Base-by-base conservation (phyloP, 768 basidiomycete genomes). In the Hysterangium stoloniferum region DNA sequence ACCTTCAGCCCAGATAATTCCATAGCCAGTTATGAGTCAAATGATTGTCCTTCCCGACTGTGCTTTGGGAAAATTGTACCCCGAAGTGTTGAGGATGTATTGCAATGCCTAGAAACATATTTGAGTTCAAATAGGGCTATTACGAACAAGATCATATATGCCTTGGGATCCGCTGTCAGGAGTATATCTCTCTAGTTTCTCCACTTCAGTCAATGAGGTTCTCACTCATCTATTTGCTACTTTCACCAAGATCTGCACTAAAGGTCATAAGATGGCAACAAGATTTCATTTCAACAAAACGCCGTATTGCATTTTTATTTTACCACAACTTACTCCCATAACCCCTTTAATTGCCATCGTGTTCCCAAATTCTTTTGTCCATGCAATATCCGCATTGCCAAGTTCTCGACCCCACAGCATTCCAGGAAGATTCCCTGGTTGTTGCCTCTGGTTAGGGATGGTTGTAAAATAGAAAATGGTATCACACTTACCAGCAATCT, bases 1-100 rank as follows among this genome's bases (percentile, higher is more conserved):
- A 72, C 77, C 73, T 58, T 79, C 75, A 25, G 77, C 76, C 75
- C 74, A 78, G 8, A 74, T 64, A 29, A 79, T 63, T 4, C 78
- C 77, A 15, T 72, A 68, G 29, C 77, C 78, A 62, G 74, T 74
- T 20, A 76, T 54, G 27, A 78, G 65, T 2, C 74, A 66, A 31
- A 72, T 75, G 33, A 76, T 69, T 53, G 75, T 71, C 28, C 71
- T 36, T 25, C 5, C 22, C 13, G 20, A 9, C 37, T 24, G 4
- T 6, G 36, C 24, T 52, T 61, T 65, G 4, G 59, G 54, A 51
- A 57, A 65, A 32, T 54, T 52, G 52, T 65, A 65, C 6, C 59
- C 57, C 15, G 58, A 59, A 1, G 58, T 59, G 25, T 62, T 59
- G 12, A 63, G 57, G 20, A 65, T 53, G 33, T 64, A 62, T 45